Conservation (phyloP, 345 rosid genomes). For the Populus euphratica region DNA sequence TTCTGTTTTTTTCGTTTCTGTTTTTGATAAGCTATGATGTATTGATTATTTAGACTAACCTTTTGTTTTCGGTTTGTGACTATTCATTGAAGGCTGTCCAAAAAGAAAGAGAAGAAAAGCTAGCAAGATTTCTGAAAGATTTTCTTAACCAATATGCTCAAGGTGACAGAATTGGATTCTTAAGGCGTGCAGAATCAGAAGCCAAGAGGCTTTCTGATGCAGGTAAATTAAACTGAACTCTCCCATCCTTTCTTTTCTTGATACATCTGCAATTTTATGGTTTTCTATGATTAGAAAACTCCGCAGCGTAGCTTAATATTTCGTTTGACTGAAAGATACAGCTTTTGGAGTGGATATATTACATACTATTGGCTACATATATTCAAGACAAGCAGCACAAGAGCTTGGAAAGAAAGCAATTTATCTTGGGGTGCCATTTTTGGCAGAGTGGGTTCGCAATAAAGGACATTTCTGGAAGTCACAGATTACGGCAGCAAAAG, state of each 20-base stretch:
- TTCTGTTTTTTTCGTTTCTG: not conserved
- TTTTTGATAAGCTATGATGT: not conserved
- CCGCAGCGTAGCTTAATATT: not conserved
- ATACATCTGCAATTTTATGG: not conserved
- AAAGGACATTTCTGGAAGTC: constrained; percentile 77
- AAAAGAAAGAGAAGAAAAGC: constrained; percentile 72
- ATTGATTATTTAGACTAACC: not conserved
- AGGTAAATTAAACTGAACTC: constrained; percentile 31
- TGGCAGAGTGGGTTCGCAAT: constrained; percentile 66
- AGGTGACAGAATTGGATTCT: constrained; percentile 54
- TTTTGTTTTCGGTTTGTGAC: not conserved
- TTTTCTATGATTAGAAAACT: not conserved
- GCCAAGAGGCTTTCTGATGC: constrained; percentile 51
- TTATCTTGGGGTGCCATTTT: constrained; percentile 63
- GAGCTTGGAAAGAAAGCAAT: constrained; percentile 73
- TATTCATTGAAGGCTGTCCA: constrained; percentile 48
- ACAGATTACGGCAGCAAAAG: constrained; percentile 74
- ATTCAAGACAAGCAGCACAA: constrained; percentile 61
- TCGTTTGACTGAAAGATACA: constrained; percentile 20
- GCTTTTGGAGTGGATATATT: constrained; percentile 56
- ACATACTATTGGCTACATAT: constrained; percentile 56
- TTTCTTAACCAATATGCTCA: constrained; percentile 52
- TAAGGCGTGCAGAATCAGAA: constrained; percentile 52
- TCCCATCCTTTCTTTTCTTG: not conserved
- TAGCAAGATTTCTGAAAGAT: constrained; percentile 47